Base-by-base conservation (phyloP, 1,284 basidiomycete genomes). In the Omphalotus olearius region DNA sequence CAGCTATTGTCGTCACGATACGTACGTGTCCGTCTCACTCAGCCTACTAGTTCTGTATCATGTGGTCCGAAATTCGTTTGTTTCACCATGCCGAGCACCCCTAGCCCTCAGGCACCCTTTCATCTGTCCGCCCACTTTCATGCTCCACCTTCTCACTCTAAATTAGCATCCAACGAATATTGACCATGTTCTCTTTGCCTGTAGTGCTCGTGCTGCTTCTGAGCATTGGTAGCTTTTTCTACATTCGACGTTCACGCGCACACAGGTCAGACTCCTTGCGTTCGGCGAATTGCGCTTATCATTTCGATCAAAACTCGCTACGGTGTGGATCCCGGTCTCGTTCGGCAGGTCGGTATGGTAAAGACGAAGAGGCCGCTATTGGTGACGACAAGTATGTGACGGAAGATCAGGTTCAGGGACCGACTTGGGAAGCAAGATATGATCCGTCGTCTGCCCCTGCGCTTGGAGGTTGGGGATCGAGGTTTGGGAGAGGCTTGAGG, bases 381-480 rank as follows among this genome's bases (percentile, higher is more conserved):
- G 48, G 43, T 35, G 41, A 42, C 37, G 48, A 50, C 13, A 50
- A 50, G 41, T 50, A 50, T 37, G 14, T 50, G n/a, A 43, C 48
- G 25, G 48, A 44, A 25, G 42, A 26, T 35, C 48, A 50, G 20
- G 25, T 43, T 2, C 48, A 50, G 11, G 48, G 48, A 25, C 48
- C 48, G 10, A 35, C 48, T 14, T 50, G 48, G 48, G 48, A 50
- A 35, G 48, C 48, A 16, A 14, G 41, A 26, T 50, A 50, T 11
- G 48, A 50, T 44, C 48, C 48, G 18, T 50, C 48, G 1, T 43
- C 40, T 44, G 48, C 48, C 7, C 48, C 48, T 6, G 20, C 43
- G 10, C 48, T 39, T 43, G 48, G 48, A 6, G 43, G 37, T 18
- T 50, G 48, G 48, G 43, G 48, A 14, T 50, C 48, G 3, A 35